Conservation (phyloP, 345 rosid genomes). For the Ceriops tagal region DNA sequence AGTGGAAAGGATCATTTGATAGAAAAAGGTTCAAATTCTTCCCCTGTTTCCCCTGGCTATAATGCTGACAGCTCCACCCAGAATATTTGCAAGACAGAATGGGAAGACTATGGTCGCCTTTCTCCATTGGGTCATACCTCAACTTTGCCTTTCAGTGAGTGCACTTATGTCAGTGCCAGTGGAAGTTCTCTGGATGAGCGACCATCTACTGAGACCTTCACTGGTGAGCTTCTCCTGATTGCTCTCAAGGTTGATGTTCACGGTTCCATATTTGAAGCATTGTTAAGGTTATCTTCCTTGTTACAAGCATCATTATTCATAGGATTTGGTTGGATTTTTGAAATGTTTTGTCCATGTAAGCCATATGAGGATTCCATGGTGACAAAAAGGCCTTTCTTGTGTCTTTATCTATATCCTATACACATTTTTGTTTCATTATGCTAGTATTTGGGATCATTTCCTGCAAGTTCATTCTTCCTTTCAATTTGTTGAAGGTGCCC, state of each 20-base stretch:
- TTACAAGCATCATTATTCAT: too few relatives aligned
- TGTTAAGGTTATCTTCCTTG: background rate
- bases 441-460: background rate
- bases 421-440: background rate
- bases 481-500: background rate
- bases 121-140: slow-evolving; percentile 61
- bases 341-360: too few relatives aligned
- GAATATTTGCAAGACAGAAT: slow-evolving; percentile 50
- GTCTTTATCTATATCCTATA: background rate
- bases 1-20: slow-evolving; percentile 61
- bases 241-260: slow-evolving; percentile 7
- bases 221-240: slow-evolving; percentile 40
- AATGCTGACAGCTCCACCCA: slow-evolving; percentile 44
- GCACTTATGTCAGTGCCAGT: slow-evolving; percentile 51
- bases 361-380: too few relatives aligned
- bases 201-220: slow-evolving; percentile 31
- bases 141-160: slow-evolving; percentile 53
- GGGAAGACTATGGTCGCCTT: slow-evolving; percentile 54
- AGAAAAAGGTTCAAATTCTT: slow-evolving; percentile 63
- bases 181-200: slow-evolving; percentile 63
- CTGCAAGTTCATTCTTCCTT: background rate
- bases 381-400: background rate
- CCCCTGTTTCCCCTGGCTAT: slow-evolving; percentile 51
- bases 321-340: too few relatives aligned
- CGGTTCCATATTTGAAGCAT: slow-evolving; percentile 4